Percentiles rank a stretch among this genome's conserved stretches.
Conservation (phyloP, 2,329 filamentous ascomycete species). For the Sarocladiaceae sp. region DNA sequence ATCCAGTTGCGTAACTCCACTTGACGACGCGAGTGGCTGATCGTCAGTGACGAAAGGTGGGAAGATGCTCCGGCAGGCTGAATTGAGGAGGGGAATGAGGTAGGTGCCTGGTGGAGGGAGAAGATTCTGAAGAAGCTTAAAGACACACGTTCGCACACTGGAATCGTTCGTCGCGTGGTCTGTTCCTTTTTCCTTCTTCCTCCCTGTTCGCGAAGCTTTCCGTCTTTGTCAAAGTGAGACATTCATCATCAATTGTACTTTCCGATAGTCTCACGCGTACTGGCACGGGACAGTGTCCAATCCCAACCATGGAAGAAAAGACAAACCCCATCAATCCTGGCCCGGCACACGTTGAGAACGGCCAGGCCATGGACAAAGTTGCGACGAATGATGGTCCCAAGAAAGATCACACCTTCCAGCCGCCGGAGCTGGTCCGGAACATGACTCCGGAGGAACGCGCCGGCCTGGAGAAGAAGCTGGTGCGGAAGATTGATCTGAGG, state of each 20-base stretch:
- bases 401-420: constrained; percentile 15
- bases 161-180: too few species aligned
- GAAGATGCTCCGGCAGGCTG: constrained; percentile 1
- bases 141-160: background rate
- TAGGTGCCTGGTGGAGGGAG: background rate
- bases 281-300: too few species aligned
- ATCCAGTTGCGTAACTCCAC: constrained; percentile 3
- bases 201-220: background rate
- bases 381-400: background rate
- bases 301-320: background rate
- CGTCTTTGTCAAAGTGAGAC: background rate
- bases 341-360: background rate
- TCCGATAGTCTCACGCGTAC: too few species aligned
- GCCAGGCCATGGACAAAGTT: background rate
- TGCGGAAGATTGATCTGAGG: constrained; percentile 57
- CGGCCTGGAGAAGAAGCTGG: constrained; percentile 47
- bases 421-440: constrained; percentile 27
- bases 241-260: too few species aligned
- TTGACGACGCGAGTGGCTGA: constrained; percentile 2
- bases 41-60: background rate
- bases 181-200: background rate
- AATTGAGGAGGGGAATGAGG: background rate
- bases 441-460: constrained; percentile 43
- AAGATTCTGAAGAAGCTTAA: constrained; percentile 1
- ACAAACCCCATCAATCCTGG: background rate